Evolutionary conservation across 176 grass and related monocot species (phyloP).

Genomic region (Phoenix roebelenii): DNA sequence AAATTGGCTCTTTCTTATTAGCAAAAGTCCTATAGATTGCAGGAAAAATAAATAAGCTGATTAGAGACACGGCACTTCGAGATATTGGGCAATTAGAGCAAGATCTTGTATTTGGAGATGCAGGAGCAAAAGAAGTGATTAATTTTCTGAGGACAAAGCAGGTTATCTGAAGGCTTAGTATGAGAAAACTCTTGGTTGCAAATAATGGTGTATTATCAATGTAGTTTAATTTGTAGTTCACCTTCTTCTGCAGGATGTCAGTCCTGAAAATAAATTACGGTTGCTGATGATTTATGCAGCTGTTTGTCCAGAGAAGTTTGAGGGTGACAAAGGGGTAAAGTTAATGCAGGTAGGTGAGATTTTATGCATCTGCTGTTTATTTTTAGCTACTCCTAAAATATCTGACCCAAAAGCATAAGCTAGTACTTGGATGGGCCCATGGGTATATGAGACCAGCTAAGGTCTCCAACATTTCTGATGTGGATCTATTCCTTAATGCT

Average conservation of each 20-base stretch:
- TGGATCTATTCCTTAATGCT: no score
- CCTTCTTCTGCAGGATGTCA: conserved; percentile 47
- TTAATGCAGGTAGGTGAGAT: conserved; percentile 65
- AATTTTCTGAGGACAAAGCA: conserved; percentile 73
- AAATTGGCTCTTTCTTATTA: conserved; percentile 14
- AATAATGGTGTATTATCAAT: neutral
- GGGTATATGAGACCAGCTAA: no score
- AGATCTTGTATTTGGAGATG: conserved; percentile 96
- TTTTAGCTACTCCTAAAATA: no score
- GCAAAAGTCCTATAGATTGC: conserved; percentile 65
- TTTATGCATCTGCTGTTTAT: no score
- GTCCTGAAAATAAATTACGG: conserved; percentile 90
- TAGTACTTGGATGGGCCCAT: no score
- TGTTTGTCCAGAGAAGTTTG: conserved; percentile 87
- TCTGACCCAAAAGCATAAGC: no score
- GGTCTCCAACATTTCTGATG: no score
- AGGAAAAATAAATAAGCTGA: conserved; percentile 72
- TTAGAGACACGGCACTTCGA: conserved; percentile 60
- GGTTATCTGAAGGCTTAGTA: conserved; percentile 27
- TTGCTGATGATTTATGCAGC: conserved; percentile 84
- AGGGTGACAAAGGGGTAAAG: conserved; percentile 92
- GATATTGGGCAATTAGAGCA: conserved; percentile 87
- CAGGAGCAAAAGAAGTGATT: conserved; percentile 91
- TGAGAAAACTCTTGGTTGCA: neutral
- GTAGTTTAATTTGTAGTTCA: conserved; percentile 25